Evolutionary conservation across 768 basidiomycete genomes (phyloP), one percentile per base, ranked within the genome.

Genomic region (Panus rudis): DNA sequence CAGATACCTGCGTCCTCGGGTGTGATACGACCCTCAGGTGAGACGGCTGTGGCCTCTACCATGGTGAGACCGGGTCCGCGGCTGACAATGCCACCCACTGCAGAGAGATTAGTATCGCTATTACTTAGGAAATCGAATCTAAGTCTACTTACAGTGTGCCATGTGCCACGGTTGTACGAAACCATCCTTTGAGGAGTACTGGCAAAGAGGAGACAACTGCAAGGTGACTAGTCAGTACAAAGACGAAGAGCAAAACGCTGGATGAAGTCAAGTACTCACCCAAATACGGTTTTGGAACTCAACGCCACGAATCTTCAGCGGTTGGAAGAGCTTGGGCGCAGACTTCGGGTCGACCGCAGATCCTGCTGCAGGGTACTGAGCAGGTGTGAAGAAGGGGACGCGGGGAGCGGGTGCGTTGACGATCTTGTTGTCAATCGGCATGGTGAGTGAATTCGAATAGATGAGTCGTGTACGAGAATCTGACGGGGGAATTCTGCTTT

Each of bases 31-130:
- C 77, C 78, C 53, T 78, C 70, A 1, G 75, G 70, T 6, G 66
- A 52, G n/a, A 84, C 74, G 7, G 78, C 76, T 0, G 79, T 76
- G 1, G 83, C 84, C 61, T 90, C 86, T 19, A 83, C 62, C 33
- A 78, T 66, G 42, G 79, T 69, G 1, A 78, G 62, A 0, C 78
- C 81, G 0, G 82, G 74, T 2, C 70, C 66, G 12, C 76, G 73
- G 4, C 66, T 69, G 37, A 74, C 53, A 39, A 79, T 75, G 3
- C 73, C 73, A 1, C 73, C 72, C 34, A 78, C 77, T 78, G 25
- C 11, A 16, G 6, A 26, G 30, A 4, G 19, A 24, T 21, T 13
- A 48, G 5, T 5, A n/a, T 4, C 19, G 4, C 4, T 23, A 10
- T 28, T 7, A 1, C 19, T 3, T 30, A 22, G 35, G 4, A 32